These are phyloP conservation scores for Fusarium zealandicum DNA, from an alignment of 2,329 filamentous ascomycete species.

Conservation along the genomic window DNA sequence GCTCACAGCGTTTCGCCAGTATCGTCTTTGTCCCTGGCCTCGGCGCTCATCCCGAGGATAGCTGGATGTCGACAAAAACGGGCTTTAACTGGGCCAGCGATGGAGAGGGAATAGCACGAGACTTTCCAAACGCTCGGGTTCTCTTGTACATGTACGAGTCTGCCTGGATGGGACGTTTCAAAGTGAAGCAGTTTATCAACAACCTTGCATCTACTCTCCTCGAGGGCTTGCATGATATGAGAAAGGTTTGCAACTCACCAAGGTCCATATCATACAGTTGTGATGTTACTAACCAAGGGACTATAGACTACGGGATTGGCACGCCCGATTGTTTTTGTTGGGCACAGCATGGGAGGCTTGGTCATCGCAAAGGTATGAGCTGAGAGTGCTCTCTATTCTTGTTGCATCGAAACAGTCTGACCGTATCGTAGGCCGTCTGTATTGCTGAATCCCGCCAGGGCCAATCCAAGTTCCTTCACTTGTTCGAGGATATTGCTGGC, in stretches of 20 bases:
- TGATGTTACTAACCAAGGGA: neutral
- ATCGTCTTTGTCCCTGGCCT: slow-evolving; percentile 53
- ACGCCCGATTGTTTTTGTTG: slow-evolving; percentile 53
- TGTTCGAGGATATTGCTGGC: slow-evolving; percentile 52
- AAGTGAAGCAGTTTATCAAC: slow-evolving; percentile 51
- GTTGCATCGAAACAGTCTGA: neutral
- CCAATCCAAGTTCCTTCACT: slow-evolving; percentile 42
- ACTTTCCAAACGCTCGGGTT: slow-evolving; percentile 51
- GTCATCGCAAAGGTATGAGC: slow-evolving; percentile 51
- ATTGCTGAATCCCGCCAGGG: slow-evolving; percentile 48
- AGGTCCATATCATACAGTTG: neutral
- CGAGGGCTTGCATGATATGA: slow-evolving; percentile 44
- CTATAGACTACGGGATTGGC: slow-evolving; percentile 6
- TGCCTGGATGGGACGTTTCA: slow-evolving; percentile 49
- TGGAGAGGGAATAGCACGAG: slow-evolving; percentile 46
- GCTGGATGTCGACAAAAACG: slow-evolving; percentile 48
- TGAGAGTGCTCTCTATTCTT: neutral
- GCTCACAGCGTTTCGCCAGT: slow-evolving; percentile 23
- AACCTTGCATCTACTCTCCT: slow-evolving; percentile 50
- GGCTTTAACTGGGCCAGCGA: slow-evolving; percentile 52
- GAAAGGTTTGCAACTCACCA: slow-evolving; percentile 42
- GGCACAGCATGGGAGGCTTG: slow-evolving; percentile 54
- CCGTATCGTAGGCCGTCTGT: slow-evolving; percentile 25
- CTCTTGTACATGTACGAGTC: slow-evolving; percentile 53
- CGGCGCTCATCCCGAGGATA: slow-evolving; percentile 49